phyloP scores from a whole-genome alignment of 2,329 filamentous ascomycete species.

The Endoconidiophora polonica region DNA sequence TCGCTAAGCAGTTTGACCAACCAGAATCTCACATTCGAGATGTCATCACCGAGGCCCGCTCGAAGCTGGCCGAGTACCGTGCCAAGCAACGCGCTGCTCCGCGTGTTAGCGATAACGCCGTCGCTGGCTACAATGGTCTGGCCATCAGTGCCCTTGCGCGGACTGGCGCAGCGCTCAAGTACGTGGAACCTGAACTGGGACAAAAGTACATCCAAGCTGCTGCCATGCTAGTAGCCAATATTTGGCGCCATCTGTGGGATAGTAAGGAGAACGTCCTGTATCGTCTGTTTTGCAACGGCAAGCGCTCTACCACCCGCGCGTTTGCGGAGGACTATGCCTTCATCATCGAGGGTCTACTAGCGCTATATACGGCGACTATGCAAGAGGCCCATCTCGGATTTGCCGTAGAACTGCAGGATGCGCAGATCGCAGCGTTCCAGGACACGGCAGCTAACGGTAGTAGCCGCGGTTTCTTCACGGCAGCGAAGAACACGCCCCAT shows the following conservation, averaged over 20 bases:
- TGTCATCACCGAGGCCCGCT: conserved; percentile 49
- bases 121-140: conserved; percentile 77
- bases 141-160: conserved; percentile 71
- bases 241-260: conserved; percentile 60
- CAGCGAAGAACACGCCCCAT: conserved; percentile 42
- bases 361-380: conserved; percentile 69
- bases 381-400: conserved; percentile 62
- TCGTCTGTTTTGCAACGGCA: conserved; percentile 54
- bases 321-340: conserved; percentile 96
- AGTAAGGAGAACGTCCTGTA: conserved; percentile 43
- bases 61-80: conserved; percentile 53
- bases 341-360: conserved; percentile 63
- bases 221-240: conserved; percentile 51
- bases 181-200: conserved; percentile 39
- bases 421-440: conserved; percentile 51
- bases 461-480: conserved; percentile 54
- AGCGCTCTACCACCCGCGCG: conserved; percentile 34
- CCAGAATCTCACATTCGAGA: conserved; percentile 50
- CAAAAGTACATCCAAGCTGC: conserved; percentile 49
- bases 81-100: conserved; percentile 61
- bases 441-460: conserved; percentile 27
- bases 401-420: conserved; percentile 58
- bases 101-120: conserved; percentile 71
- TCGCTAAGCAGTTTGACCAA: conserved; percentile 61
- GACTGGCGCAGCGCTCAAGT: conserved; percentile 49